Percentiles rank a stretch among this genome's conserved stretches.
Conservation (phyloP, 441 rosid genomes). For the Croton setiger region DNA sequence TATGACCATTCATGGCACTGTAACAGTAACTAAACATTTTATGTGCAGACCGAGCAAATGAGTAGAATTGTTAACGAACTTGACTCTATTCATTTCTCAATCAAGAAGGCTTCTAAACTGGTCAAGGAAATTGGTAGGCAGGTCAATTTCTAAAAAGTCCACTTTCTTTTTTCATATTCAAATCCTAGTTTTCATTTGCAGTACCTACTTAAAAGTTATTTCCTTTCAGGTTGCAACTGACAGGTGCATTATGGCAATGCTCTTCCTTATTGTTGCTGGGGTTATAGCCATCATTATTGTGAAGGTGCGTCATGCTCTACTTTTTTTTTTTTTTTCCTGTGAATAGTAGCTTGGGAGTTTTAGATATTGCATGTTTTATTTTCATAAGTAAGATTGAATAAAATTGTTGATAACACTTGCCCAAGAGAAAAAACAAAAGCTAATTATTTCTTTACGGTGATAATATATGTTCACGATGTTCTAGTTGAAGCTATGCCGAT, state of each 20-base stretch:
- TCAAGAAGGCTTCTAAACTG: slow-evolving; percentile 88
- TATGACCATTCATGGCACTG: slow-evolving; percentile 7
- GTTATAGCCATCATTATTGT: slow-evolving; percentile 82
- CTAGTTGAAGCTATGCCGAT: background rate
- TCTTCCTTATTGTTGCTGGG: slow-evolving; percentile 77
- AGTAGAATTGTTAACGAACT: slow-evolving; percentile 93
- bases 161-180: slow-evolving; percentile 21
- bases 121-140: slow-evolving; percentile 99
- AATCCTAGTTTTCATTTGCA: slow-evolving; percentile 12
- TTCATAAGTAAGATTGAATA: too few relatives aligned
- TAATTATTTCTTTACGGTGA: background rate
- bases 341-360: background rate
- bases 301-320: slow-evolving; percentile 46
- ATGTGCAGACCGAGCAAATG: slow-evolving; percentile 93
- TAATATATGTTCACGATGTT: too few relatives aligned
- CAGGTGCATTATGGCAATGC: slow-evolving; percentile 82
- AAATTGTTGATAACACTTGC: too few relatives aligned
- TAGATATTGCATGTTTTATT: background rate
- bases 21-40: slow-evolving; percentile 20
- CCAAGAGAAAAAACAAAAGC: background rate
- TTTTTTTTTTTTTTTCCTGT: background rate
- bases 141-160: slow-evolving; percentile 53
- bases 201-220: slow-evolving; percentile 20
- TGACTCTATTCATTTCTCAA: slow-evolving; percentile 91
- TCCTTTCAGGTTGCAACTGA: slow-evolving; percentile 85